Evolutionary conservation across 331 rosid genomes (phyloP).

Genomic region (Arachis monticola): DNA sequence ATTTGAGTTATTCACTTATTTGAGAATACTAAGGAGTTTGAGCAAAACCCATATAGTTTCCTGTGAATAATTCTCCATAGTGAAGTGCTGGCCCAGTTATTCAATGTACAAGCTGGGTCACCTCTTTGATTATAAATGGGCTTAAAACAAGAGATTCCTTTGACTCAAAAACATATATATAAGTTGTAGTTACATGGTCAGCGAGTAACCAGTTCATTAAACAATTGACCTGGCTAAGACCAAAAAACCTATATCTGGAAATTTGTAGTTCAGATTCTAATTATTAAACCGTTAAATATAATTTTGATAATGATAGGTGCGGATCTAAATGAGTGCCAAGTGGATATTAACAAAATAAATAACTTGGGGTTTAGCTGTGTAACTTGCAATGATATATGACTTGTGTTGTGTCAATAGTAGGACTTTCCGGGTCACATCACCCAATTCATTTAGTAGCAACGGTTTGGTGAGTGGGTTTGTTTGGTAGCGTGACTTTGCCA

Average conservation of each 20-base stretch:
- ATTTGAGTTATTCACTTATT: too few relatives aligned
- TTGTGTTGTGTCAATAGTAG: not conserved
- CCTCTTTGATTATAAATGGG: not conserved
- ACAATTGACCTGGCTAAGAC: not conserved
- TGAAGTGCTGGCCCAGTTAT: not conserved
- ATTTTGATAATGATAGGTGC: not conserved
- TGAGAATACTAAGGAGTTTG: too few relatives aligned
- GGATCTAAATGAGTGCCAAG: not conserved
- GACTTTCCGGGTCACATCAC: not conserved
- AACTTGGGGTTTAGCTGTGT: not conserved
- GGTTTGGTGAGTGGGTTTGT: conserved; percentile 36
- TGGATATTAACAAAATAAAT: not conserved
- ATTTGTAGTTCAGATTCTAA: not conserved
- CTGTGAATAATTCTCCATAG: not conserved
- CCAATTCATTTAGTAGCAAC: not conserved
- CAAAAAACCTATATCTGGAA: not conserved
- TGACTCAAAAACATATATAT: too few relatives aligned
- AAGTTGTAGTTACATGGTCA: not conserved
- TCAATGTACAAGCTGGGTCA: conserved; percentile 8
- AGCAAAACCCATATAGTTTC: too few relatives aligned
- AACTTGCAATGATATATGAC: not conserved
- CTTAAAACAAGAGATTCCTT: not conserved
- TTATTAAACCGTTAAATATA: not conserved
- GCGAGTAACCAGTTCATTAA: not conserved
- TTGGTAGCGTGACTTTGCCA: conserved; percentile 29